Percentiles rank a stretch among this genome's conserved stretches.
phyloP scores from a whole-genome alignment of 106 monocot species.

The Platanthera guangdongensis region DNA sequence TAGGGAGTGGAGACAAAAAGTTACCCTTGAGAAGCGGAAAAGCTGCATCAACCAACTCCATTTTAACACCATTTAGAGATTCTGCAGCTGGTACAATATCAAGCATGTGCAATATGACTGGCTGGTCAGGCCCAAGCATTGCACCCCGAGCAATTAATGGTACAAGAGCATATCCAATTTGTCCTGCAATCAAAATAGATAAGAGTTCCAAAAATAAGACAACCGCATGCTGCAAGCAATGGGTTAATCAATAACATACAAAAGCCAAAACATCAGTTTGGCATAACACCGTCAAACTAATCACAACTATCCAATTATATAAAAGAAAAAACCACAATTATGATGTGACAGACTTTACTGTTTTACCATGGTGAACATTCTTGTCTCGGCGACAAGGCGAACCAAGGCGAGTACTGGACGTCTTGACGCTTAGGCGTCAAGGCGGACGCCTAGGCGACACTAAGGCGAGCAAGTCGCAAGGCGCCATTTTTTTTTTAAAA shows the following conservation, averaged over 20 bases:
- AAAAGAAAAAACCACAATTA: too few relatives aligned
- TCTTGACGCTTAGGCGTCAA: too few relatives aligned
- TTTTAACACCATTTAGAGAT: constrained; percentile 46
- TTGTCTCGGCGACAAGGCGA: too few relatives aligned
- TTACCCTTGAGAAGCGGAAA: constrained; percentile 60
- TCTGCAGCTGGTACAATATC: constrained; percentile 41
- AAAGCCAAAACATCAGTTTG: too few relatives aligned
- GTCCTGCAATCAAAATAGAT: constrained; percentile 27
- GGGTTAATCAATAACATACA: not conserved
- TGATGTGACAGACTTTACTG: too few relatives aligned
- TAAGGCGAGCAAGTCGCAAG: too few relatives aligned
- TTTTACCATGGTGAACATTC: too few relatives aligned
- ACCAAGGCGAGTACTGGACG: too few relatives aligned
- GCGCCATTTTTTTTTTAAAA: too few relatives aligned
- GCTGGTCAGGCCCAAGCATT: constrained; percentile 63
- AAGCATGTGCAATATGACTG: constrained; percentile 64
- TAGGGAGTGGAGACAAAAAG: not conserved
- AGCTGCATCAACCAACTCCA: constrained; percentile 68
- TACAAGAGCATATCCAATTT: constrained; percentile 69
- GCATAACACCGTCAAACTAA: too few relatives aligned
- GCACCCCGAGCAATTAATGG: constrained; percentile 63
- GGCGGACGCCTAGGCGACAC: too few relatives aligned
- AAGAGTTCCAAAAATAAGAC: not conserved
- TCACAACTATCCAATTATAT: too few relatives aligned
- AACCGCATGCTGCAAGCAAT: not conserved